phyloP scores from a whole-genome alignment of 2,329 filamentous ascomycete species.

The Epicoccum sorghinum region DNA sequence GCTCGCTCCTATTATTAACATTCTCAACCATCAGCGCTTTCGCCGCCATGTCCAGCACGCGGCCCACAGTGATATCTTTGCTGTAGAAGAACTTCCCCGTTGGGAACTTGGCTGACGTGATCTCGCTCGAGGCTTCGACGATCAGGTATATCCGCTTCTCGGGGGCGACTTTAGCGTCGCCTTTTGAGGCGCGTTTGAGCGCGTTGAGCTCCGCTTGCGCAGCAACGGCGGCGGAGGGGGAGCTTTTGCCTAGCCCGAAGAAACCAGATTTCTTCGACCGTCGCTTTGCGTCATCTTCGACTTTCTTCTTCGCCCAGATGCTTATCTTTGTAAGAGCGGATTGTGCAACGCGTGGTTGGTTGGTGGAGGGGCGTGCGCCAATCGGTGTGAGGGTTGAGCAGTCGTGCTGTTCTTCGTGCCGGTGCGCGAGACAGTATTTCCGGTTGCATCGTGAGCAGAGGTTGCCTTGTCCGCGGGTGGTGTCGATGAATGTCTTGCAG shows the following conservation, averaged over 20 bases:
- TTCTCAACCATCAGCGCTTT: conserved; percentile 80
- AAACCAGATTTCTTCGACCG: conserved; percentile 33
- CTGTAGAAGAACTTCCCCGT: conserved; percentile 61
- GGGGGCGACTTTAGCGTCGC: conserved; percentile 77
- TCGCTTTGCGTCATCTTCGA: conserved; percentile 70
- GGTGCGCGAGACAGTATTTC: conserved; percentile 79
- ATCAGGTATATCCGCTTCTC: conserved; percentile 91
- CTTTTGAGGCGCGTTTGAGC: conserved; percentile 87
- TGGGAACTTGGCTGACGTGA: conserved; percentile 81
- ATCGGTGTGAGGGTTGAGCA: conserved; percentile 75
- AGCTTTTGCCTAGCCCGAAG: conserved; percentile 30
- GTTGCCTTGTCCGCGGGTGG: conserved; percentile 67
- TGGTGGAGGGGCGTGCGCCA: conserved; percentile 55
- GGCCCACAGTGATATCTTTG: conserved; percentile 84
- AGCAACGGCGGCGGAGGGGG: conserved; percentile 58
- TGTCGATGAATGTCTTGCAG: conserved; percentile 76
- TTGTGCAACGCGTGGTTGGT: conserved; percentile 64
- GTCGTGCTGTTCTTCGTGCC: conserved; percentile 79
- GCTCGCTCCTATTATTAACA: conserved; percentile 76
- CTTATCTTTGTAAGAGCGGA: conserved; percentile 78
- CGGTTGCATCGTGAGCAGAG: conserved; percentile 75
- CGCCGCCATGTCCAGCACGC: conserved; percentile 79
- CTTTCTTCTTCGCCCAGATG: conserved; percentile 80
- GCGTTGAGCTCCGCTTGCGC: conserved; percentile 73
- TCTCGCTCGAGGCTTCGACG: conserved; percentile 88